Evolutionary conservation across 2,329 filamentous ascomycete genomes (phyloP).

Genomic region (Fusarium subglutinans): DNA sequence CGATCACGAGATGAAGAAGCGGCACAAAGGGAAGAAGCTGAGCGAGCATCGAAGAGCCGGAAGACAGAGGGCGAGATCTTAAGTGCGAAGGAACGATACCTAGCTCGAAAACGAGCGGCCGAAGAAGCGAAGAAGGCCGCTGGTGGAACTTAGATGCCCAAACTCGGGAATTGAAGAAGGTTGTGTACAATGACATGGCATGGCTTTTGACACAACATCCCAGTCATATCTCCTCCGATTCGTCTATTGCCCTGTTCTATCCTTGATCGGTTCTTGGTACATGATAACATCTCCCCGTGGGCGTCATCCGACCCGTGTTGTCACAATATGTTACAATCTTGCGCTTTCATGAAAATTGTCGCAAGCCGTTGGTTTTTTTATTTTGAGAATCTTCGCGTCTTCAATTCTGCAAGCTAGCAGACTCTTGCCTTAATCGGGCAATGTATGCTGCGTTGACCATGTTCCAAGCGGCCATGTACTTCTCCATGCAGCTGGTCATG

Average conservation of each 20-base stretch:
- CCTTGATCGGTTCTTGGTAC: conserved; percentile 14
- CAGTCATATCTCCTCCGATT: conserved; percentile 16
- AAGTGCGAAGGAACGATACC: conserved; percentile 81
- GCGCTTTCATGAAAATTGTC: background rate
- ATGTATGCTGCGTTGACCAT: conserved; percentile 75
- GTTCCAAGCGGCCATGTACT: conserved; percentile 86
- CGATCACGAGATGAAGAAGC: conserved; percentile 74
- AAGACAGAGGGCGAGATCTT: conserved; percentile 82
- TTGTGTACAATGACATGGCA: conserved; percentile 16
- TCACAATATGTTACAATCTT: conserved; percentile 43
- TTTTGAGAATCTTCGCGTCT: background rate
- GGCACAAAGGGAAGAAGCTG: conserved; percentile 69
- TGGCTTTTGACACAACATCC: conserved; percentile 31
- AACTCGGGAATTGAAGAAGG: conserved; percentile 18
- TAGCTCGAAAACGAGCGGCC: conserved; percentile 78
- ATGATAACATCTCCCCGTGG: background rate
- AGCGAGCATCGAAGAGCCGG: conserved; percentile 75
- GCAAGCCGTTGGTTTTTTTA: conserved; percentile 9
- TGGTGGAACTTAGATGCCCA: conserved; percentile 47
- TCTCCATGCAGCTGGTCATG: conserved; percentile 82
- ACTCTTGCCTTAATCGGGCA: conserved; percentile 68
- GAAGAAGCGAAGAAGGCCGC: conserved; percentile 67
- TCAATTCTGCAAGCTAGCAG: conserved; percentile 25
- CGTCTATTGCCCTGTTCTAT: conserved; percentile 36
- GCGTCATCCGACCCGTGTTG: conserved; percentile 16